These are phyloP conservation scores for Acrocalymma vagum DNA, from an alignment of 2,329 filamentous ascomycete species.

Conservation along the genomic window DNA sequence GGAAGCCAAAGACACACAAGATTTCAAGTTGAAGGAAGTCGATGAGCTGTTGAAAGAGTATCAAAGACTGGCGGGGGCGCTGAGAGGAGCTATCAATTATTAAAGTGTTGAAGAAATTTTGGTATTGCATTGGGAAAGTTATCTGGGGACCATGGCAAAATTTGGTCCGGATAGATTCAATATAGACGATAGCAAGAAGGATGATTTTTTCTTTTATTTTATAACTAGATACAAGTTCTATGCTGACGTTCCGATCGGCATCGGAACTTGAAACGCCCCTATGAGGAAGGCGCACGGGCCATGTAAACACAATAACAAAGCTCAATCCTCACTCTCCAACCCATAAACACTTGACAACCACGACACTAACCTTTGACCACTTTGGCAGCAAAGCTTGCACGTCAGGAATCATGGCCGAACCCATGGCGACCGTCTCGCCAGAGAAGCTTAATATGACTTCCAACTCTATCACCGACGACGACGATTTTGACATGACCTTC, in stretches of 20 bases:
- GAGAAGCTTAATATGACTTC: constrained; percentile 38
- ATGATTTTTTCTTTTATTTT: too few relatives aligned
- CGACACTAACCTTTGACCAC: constrained; percentile 21
- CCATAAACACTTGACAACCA: constrained; percentile 14
- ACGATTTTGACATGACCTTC: constrained; percentile 47
- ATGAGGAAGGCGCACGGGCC: constrained; percentile 16
- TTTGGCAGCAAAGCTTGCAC: constrained; percentile 15
- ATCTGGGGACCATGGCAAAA: too few relatives aligned
- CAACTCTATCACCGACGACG: constrained; percentile 27
- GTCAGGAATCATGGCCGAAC: constrained; percentile 35
- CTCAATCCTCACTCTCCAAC: constrained; percentile 15
- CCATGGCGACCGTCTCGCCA: constrained; percentile 40
- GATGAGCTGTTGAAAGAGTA: constrained; percentile 56
- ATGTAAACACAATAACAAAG: constrained; percentile 20
- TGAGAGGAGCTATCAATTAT: constrained; percentile 53
- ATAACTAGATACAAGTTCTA: too few relatives aligned
- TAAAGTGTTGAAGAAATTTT: constrained; percentile 12
- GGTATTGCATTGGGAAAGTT: constrained; percentile 2
- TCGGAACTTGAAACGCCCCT: constrained; percentile 17
- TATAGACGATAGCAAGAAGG: too few relatives aligned
- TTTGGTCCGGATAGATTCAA: too few relatives aligned
- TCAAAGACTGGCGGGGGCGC: constrained; percentile 53
- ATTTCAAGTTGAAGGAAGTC: constrained; percentile 57
- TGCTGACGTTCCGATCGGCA: too few relatives aligned
- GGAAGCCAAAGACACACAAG: constrained; percentile 54